These are phyloP conservation scores for Lepidium didymum DNA, from an alignment of 345 rosid genomes.

Conservation along the genomic window DNA sequence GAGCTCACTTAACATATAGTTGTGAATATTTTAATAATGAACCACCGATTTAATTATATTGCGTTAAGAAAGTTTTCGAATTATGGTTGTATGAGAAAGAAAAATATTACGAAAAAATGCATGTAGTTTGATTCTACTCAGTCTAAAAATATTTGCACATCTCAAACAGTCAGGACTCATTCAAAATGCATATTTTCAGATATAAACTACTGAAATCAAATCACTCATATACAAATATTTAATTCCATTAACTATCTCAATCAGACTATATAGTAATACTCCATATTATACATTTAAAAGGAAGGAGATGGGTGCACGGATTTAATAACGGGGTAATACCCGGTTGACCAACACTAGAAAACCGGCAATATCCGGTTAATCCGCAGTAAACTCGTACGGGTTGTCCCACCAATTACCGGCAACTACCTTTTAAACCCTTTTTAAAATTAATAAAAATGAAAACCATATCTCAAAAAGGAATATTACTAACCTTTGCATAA, in stretches of 20 bases:
- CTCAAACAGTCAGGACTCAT: no score
- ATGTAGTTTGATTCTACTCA: no score
- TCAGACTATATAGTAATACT: neutral
- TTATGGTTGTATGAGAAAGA: no score
- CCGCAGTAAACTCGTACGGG: conserved; percentile 28
- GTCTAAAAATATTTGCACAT: no score
- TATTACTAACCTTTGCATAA: no score
- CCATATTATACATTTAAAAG: neutral
- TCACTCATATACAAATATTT: neutral
- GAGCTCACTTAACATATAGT: neutral
- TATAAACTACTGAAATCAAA: neutral
- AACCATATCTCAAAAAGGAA: neutral
- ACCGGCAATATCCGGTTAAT: conserved; percentile 41
- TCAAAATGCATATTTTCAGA: neutral
- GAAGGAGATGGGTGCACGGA: conserved; percentile 12
- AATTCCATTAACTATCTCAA: neutral
- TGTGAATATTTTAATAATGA: neutral
- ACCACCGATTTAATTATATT: neutral
- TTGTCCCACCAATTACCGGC: conserved; percentile 47
- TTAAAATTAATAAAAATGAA: neutral
- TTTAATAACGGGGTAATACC: conserved; percentile 18
- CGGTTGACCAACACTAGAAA: conserved; percentile 8
- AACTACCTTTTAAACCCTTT: neutral
- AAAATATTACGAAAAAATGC: no score
- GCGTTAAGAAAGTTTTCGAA: neutral